Evolutionary conservation across 1,284 basidiomycete genomes (phyloP), one percentile per base, ranked within the genome.

Genomic region (Fomitiporia mediterranea): DNA sequence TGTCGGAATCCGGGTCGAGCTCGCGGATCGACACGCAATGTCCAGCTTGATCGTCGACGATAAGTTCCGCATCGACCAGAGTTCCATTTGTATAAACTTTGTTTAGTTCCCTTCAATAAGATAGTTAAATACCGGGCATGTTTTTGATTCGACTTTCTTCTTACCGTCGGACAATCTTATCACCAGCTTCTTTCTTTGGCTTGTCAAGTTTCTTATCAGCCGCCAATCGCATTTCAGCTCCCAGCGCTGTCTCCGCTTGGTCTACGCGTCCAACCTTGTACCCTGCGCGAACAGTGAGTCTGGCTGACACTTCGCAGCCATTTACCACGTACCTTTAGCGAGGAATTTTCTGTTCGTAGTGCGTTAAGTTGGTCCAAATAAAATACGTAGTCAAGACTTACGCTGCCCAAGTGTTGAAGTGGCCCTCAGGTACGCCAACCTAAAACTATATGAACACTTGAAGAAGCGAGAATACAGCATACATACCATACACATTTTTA

Each of bases 81-180:
- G 97, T 99, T 6, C 97, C 97, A 57, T 93, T 94, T 0, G 97
- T 99, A 69, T 96, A 90, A 37, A 99, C 94, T 73, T 96, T 95
- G 67, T 91, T 89, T 42, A 99, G 79, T 67, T 96, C 96, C 57
- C 96, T 89, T 70, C 52, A 70, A 66, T 25, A 38, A 19, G 19
- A 19, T 7, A 19, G 9, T 23, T n/a, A 23, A 19, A 21, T 25
- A 21, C 23, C 42, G 8, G 13, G n/a, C 25, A n/a, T 46, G 15
- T 27, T 28, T 28, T 11, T 15, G n/a, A 46, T 28, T 6, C n/a
- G 32, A 6, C 32, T 13, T 6, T 6, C 21, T 27, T 17, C 51
- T 40, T 50, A 83, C 84, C 85, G 78, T 64, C 86, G 76, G 35
- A 96, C 93, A 56, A 96, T 94, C 76, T 89, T 91, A 30, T 85